These are phyloP conservation scores for Megacollybia marginata DNA, from an alignment of 768 basidiomycete species.

Conservation along the genomic window DNA sequence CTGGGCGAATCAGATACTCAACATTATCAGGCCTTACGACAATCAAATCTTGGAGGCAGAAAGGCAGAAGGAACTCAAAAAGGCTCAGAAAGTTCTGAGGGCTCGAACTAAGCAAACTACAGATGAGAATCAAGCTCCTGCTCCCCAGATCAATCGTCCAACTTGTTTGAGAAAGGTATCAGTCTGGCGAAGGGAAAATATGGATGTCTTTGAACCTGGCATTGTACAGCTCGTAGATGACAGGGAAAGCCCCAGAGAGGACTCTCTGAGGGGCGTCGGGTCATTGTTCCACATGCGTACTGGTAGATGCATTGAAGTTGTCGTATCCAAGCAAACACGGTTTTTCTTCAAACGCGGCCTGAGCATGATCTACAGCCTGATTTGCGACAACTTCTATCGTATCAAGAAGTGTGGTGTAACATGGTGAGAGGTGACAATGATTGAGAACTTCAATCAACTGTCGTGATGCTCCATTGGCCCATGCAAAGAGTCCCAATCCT, in stretches of 20 bases:
- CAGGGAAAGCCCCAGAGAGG: slow-evolving; percentile 10
- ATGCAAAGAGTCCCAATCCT: background rate
- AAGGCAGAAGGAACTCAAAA: too few species aligned
- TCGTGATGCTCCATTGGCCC: background rate
- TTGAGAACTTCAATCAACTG: background rate
- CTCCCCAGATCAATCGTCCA: background rate
- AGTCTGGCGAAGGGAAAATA: too few species aligned
- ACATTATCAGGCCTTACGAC: background rate
- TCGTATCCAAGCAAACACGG: background rate
- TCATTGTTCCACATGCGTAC: slow-evolving; percentile 9
- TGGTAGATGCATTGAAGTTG: slow-evolving; percentile 8
- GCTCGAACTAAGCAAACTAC: background rate
- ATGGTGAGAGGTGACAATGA: background rate
- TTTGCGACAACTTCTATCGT: background rate
- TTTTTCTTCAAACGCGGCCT: background rate
- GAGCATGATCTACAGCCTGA: background rate
- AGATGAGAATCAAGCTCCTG: background rate
- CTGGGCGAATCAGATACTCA: background rate
- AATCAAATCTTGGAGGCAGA: background rate
- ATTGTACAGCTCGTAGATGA: slow-evolving; percentile 10
- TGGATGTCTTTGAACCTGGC: background rate
- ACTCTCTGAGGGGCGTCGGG: slow-evolving; percentile 9
- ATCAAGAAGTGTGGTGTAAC: background rate
- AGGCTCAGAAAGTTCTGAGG: background rate
- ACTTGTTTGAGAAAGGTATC: background rate